Base-by-base conservation (phyloP, 108 stramenopile genomes). In the Discostella stelligeroides region DNA sequence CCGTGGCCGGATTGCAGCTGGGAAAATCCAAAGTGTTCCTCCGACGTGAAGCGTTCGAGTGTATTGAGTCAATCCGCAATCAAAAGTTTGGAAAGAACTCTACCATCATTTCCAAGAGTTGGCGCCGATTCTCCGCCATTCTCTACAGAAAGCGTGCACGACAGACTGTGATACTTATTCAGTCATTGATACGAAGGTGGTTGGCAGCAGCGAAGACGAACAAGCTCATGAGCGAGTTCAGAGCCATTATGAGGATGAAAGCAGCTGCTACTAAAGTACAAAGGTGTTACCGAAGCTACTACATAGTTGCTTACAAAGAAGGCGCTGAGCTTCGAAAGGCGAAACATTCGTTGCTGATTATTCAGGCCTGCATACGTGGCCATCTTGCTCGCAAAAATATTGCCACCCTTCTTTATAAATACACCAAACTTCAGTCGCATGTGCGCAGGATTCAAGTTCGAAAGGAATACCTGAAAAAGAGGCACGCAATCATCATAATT, bases 1-100 rank as follows among this genome's bases (percentile, higher is more conserved):
- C 84, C 48, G 82, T 82, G 48, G 76, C 89, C 12, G 81, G 85
- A 29, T 57, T 82, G 40, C 86, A 88, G 51, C 70, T 91, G 10
- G 89, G 89, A n/a, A 82, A 85, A 68, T 87, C 85, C 14, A 88
- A 88, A 66, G 82, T 91, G 20, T 91, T 91, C 72, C 69, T 91
- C 21, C 74, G 87, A n/a, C 70, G 88, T 38, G 83, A 80, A 21
- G 85, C 85, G 0, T 90, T 82, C 50, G 89, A 90, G 34, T 67
- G 56, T 13, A 82, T 90, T 43, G 89, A 90, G 63, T 67, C 71
- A 0, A 58, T 75, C 15, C 80, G 85, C 17, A 68, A 72, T 23
- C 64, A 76, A 53, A 84, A 84, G 49, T 77, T 84, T 43, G 75
- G 71, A 12, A 53, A 41, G 38, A 80, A 63, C 68, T 72, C 68